phyloP scores from a whole-genome alignment of 2,329 filamentous ascomycete species.

The Epichloe aotearoae region DNA sequence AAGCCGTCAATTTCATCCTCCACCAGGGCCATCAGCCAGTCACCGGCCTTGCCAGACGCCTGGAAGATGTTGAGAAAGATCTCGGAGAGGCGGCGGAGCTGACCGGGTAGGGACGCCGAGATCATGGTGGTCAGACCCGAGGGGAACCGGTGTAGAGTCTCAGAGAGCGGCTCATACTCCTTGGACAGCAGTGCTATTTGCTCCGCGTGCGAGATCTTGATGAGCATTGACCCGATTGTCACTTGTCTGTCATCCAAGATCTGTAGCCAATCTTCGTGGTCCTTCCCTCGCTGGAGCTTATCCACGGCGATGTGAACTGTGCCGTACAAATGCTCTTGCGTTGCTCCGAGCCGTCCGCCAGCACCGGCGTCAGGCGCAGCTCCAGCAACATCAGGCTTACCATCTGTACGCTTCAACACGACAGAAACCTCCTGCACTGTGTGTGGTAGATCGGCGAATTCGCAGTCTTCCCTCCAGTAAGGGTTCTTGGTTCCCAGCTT shows the following conservation, averaged over 20 bases:
- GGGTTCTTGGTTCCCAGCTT: constrained; percentile 60
- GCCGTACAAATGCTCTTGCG: constrained; percentile 43
- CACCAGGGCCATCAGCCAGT: constrained; percentile 87
- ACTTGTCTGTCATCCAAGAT: constrained; percentile 66
- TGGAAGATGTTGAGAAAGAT: constrained; percentile 90
- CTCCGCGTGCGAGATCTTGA: constrained; percentile 76
- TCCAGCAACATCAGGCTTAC: constrained; percentile 30
- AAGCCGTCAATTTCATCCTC: constrained; percentile 96
- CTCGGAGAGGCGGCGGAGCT: constrained; percentile 70
- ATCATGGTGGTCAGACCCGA: constrained; percentile 77
- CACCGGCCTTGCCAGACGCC: constrained; percentile 67
- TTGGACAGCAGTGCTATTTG: constrained; percentile 75
- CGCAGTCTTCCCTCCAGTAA: constrained; percentile 72
- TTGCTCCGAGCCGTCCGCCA: background rate
- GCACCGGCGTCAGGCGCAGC: constrained; percentile 11
- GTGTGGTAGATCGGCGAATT: constrained; percentile 61
- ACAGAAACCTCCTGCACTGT: constrained; percentile 56
- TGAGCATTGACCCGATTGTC: constrained; percentile 67
- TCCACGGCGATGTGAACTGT: constrained; percentile 73
- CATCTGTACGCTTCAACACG: constrained; percentile 54
- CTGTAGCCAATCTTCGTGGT: constrained; percentile 79
- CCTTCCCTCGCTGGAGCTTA: constrained; percentile 62
- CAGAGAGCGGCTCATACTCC: constrained; percentile 73
- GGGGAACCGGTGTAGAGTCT: constrained; percentile 73
- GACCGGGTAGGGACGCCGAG: constrained; percentile 61